phyloP scores from a whole-genome alignment of 805 yeast species.

The Wickerhamomyces rabaulensis region DNA sequence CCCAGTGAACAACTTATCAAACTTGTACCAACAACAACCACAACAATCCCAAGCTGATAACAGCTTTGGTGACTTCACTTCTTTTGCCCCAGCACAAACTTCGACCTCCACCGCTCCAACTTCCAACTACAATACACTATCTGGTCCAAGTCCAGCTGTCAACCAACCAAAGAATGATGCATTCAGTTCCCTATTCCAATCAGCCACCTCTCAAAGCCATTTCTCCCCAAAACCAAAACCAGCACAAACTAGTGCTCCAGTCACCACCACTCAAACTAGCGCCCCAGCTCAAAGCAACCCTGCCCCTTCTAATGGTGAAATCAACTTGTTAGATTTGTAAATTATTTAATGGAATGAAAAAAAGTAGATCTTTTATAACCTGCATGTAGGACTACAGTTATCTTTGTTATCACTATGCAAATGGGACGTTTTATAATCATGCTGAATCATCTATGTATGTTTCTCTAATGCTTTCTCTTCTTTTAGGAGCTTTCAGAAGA shows the following conservation, averaged over 20 bases:
- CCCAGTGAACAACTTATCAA: conserved; percentile 24
- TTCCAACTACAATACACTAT: conserved; percentile 3
- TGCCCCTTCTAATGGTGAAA: conserved; percentile 9
- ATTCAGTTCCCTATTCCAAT: conserved; percentile 62
- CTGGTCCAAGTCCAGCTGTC: conserved; percentile 30
- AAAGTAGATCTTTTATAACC: neutral
- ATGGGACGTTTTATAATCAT: neutral
- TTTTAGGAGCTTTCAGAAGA: neutral
- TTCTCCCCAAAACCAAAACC: conserved; percentile 4
- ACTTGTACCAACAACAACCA: conserved; percentile 24
- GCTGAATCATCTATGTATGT: neutral
- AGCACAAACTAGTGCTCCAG: neutral
- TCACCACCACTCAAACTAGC: conserved; percentile 3
- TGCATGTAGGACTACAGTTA: neutral
- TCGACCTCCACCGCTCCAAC: conserved; percentile 7
- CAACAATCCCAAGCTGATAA: conserved; percentile 10
- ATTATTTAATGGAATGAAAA: neutral
- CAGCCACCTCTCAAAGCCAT: conserved; percentile 48
- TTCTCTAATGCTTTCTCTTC: neutral
- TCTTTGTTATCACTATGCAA: neutral
- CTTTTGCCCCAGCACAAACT: conserved; percentile 13
- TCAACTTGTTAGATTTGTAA: conserved; percentile 11
- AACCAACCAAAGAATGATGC: conserved; percentile 53
- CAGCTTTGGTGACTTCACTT: conserved; percentile 22
- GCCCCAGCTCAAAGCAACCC: neutral